phyloP scores from a whole-genome alignment of 2,329 filamentous ascomycete genomes.

The Fusarium mundagurra region DNA sequence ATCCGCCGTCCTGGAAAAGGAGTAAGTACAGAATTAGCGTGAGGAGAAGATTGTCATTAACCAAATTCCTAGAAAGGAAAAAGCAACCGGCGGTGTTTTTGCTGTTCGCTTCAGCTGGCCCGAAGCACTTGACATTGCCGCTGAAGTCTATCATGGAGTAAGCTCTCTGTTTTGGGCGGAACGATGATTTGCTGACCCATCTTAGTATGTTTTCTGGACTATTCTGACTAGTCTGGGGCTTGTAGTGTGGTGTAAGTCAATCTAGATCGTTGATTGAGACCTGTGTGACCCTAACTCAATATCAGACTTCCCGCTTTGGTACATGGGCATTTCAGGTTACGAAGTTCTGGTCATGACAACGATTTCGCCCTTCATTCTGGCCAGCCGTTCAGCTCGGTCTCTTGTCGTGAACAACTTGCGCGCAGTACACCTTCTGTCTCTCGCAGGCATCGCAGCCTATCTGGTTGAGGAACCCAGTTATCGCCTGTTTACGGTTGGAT shows the following conservation, averaged over 20 bases:
- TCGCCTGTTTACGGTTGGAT: conserved; percentile 83
- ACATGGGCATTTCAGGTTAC: conserved; percentile 98
- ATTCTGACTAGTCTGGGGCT: conserved; percentile 90
- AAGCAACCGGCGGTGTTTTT: conserved; percentile 75
- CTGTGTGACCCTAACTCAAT: conserved; percentile 24
- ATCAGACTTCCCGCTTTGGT: conserved; percentile 92
- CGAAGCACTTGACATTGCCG: conserved; percentile 80
- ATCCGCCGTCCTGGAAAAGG: conserved; percentile 71
- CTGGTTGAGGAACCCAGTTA: conserved; percentile 75
- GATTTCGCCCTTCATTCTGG: conserved; percentile 81
- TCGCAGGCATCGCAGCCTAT: conserved; percentile 83
- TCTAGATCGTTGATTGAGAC: not conserved
- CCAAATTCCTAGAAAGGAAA: conserved; percentile 71
- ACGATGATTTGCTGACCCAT: conserved; percentile 30
- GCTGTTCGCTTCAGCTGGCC: conserved; percentile 76
- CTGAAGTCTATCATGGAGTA: conserved; percentile 93
- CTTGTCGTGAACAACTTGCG: conserved; percentile 75
- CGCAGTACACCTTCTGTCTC: conserved; percentile 78
- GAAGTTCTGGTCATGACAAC: conserved; percentile 89
- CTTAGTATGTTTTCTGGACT: conserved; percentile 93
- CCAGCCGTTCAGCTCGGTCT: conserved; percentile 73
- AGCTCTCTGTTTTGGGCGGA: conserved; percentile 45
- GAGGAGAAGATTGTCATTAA: conserved; percentile 29
- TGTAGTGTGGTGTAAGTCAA: conserved; percentile 86
- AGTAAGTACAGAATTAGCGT: conserved; percentile 64